Conservation (phyloP, 768 basidiomycete genomes). For the Termitomyces bulborhizus region DNA sequence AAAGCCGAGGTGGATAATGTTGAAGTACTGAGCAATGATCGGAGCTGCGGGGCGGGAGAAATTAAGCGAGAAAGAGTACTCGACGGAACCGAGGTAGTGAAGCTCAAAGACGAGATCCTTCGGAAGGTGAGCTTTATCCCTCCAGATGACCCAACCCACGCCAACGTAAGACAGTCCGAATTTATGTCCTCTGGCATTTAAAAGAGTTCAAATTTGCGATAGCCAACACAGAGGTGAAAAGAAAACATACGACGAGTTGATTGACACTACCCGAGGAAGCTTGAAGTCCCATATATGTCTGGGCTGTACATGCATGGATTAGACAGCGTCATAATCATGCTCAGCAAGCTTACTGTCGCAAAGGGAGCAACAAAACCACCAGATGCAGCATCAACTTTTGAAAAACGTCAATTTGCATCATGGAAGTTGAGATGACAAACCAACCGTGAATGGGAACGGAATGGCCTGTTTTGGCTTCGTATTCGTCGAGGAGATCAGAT, state of each 20-base stretch:
- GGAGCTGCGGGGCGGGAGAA: conserved; percentile 60
- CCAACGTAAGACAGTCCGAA: conserved; percentile 53
- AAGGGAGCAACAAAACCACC: conserved; percentile 68
- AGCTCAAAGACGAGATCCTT: conserved; percentile 72
- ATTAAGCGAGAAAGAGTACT: conserved; percentile 73
- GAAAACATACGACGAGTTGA: conserved; percentile 44
- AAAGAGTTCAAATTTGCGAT: neutral
- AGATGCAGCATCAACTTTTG: conserved; percentile 55
- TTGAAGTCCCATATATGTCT: conserved; percentile 60
- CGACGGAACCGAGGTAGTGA: conserved; percentile 47
- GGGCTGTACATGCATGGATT: conserved; percentile 29
- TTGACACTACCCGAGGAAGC: conserved; percentile 53
- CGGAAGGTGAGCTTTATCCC: conserved; percentile 55
- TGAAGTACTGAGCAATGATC: conserved; percentile 60
- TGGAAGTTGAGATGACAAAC: conserved; percentile 30
- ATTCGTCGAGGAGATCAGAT: conserved; percentile 63
- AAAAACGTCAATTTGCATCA: conserved; percentile 29
- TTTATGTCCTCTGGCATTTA: conserved; percentile 48
- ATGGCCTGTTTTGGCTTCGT: conserved; percentile 53
- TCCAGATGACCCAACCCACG: conserved; percentile 69
- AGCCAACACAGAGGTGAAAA: neutral
- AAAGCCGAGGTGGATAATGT: conserved; percentile 54
- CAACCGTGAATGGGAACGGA: conserved; percentile 67
- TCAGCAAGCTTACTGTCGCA: conserved; percentile 25
- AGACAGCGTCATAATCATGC: conserved; percentile 21